phyloP scores from a whole-genome alignment of 192 early-diverging fungal genomes.

The Coemansia sp. region DNA sequence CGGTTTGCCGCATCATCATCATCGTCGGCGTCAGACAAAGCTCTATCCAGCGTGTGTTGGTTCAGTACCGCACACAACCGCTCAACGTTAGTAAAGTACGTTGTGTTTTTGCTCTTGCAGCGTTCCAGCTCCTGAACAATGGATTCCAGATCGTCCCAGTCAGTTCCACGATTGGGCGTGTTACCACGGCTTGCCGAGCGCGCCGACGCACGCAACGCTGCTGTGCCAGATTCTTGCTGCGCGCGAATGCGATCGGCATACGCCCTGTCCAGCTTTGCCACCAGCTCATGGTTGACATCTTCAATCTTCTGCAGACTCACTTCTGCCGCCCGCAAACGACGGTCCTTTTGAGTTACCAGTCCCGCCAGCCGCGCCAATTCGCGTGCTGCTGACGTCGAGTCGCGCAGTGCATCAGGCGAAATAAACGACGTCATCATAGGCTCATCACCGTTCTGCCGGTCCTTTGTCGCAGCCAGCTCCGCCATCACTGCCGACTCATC shows the following conservation, averaged over 20 bases:
- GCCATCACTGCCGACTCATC: slow-evolving; percentile 32
- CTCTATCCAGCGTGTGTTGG: slow-evolving; percentile 34
- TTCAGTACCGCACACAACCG: slow-evolving; percentile 31
- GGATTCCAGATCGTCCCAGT: slow-evolving; percentile 47
- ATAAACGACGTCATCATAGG: not conserved
- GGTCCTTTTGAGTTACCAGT: slow-evolving; percentile 17
- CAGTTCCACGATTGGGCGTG: slow-evolving; percentile 35
- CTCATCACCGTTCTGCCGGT: not conserved
- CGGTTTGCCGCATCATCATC: not conserved
- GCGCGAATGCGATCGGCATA: slow-evolving; percentile 21
- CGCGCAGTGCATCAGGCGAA: slow-evolving; percentile 10
- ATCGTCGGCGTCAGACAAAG: slow-evolving; percentile 5
- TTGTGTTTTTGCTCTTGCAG: slow-evolving; percentile 20
- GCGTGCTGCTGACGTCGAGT: slow-evolving; percentile 9
- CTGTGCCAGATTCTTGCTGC: slow-evolving; percentile 25
- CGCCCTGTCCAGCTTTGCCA: slow-evolving; percentile 30
- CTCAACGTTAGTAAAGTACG: slow-evolving; percentile 35
- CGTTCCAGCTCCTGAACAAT: slow-evolving; percentile 34
- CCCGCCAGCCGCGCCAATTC: slow-evolving; percentile 22
- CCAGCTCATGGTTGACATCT: slow-evolving; percentile 28
- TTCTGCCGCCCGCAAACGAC: slow-evolving; percentile 9
- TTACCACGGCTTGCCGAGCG: slow-evolving; percentile 18
- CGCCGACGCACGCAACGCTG: slow-evolving; percentile 16
- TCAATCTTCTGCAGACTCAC: slow-evolving; percentile 24
- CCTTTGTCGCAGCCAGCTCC: slow-evolving; percentile 13